phyloP scores from a whole-genome alignment of 305 asterid genomes.

The Nicotiana rustica region DNA sequence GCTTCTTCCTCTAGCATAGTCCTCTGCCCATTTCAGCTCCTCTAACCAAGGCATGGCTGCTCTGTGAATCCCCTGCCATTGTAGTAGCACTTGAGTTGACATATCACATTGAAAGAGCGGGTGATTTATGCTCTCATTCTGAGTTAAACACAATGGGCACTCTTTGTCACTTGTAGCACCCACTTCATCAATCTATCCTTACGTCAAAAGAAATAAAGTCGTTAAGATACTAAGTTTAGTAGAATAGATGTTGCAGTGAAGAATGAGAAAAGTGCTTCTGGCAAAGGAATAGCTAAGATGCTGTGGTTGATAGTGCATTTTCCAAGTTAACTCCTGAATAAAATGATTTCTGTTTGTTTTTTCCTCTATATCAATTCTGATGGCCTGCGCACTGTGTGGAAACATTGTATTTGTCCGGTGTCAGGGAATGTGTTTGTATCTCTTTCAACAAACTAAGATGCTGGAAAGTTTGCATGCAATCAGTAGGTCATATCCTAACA shows the following conservation, averaged over 20 bases:
- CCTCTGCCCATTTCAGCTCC: too few species aligned
- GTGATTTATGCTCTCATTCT: neutral
- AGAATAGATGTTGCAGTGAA: slow-evolving; percentile 7
- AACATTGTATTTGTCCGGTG: neutral
- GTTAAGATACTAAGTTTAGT: slow-evolving; percentile 3
- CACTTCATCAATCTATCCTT: neutral
- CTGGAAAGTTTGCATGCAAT: neutral
- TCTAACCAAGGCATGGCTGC: neutral
- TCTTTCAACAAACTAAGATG: neutral
- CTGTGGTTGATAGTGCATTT: neutral
- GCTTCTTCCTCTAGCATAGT: neutral
- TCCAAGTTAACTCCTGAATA: neutral
- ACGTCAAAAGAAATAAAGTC: neutral
- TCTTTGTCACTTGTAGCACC: neutral
- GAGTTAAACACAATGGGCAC: neutral
- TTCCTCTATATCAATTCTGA: neutral
- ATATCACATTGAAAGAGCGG: neutral
- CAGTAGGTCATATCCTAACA: slow-evolving; percentile 11
- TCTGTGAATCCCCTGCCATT: neutral
- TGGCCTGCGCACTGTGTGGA: neutral
- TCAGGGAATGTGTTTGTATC: slow-evolving; percentile 1
- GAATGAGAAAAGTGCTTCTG: neutral
- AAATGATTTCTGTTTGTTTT: neutral
- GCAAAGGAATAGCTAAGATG: neutral
- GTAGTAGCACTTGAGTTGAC: neutral